Conservation (phyloP, 2,329 filamentous ascomycete species). For the Ceratocystis cacaofunesta region DNA sequence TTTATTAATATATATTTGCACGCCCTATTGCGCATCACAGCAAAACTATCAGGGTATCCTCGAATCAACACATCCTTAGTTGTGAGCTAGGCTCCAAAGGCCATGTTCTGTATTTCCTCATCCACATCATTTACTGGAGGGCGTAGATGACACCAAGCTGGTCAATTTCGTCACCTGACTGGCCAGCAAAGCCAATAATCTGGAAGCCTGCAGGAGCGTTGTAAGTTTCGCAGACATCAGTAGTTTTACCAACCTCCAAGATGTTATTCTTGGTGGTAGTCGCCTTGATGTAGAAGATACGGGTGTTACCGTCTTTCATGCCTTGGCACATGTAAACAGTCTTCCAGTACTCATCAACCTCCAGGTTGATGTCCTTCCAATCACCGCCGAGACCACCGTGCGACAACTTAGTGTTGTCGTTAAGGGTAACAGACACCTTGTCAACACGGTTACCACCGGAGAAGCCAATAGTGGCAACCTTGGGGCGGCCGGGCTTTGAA, state of each 20-base stretch:
- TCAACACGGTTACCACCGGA: slow-evolving; percentile 36
- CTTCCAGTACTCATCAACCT: slow-evolving; percentile 33
- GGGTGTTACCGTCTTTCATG: slow-evolving; percentile 29
- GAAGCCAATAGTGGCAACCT: slow-evolving; percentile 29
- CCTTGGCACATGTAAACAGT: slow-evolving; percentile 36
- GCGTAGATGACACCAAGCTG: slow-evolving; percentile 36
- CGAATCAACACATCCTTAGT: background rate
- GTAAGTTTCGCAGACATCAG: slow-evolving; percentile 32
- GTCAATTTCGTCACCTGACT: slow-evolving; percentile 40
- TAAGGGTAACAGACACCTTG: slow-evolving; percentile 32
- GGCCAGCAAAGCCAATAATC: slow-evolving; percentile 40
- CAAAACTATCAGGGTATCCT: too few relatives aligned
- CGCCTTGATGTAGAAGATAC: slow-evolving; percentile 41
- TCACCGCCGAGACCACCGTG: slow-evolving; percentile 42
- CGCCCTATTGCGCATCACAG: too few relatives aligned
- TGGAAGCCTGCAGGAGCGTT: slow-evolving; percentile 34
- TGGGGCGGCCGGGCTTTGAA: slow-evolving; percentile 22
- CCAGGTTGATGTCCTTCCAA: slow-evolving; percentile 15
- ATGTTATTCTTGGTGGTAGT: slow-evolving; percentile 35
- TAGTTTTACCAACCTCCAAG: slow-evolving; percentile 31
- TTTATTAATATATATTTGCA: too few relatives aligned
- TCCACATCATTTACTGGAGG: slow-evolving; percentile 23
- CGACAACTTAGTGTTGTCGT: slow-evolving; percentile 32
- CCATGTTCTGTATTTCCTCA: too few relatives aligned
- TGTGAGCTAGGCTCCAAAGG: background rate